These are phyloP conservation scores for Camellia granthamiana DNA, from an alignment of 148 eudicot genomes.

Conservation along the genomic window DNA sequence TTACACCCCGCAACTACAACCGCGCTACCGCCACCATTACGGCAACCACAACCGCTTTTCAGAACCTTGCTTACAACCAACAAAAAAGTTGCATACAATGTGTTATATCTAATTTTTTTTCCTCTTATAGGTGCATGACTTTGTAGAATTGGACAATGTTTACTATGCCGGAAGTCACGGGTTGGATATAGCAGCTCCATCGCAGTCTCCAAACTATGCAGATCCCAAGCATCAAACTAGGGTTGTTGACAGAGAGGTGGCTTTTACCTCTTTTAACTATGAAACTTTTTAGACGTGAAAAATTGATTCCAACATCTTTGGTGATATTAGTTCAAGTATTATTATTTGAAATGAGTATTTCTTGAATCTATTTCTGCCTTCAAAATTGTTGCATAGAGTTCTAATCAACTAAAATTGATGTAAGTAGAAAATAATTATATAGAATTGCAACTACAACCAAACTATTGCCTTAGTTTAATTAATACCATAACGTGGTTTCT, in stretches of 20 bases:
- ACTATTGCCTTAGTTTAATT: no score
- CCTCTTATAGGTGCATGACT: constrained; percentile 44
- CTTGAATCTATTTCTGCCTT: not conserved
- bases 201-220: constrained; percentile 27
- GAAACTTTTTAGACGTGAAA: not conserved
- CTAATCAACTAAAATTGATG: not conserved
- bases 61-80: not conserved
- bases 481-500: not conserved
- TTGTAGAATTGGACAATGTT: constrained; percentile 45
- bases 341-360: not conserved
- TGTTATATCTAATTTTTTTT: not conserved
- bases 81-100: not conserved
- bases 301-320: not conserved
- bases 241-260: constrained; percentile 35
- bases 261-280: not conserved
- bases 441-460: no score
- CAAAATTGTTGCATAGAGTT: not conserved
- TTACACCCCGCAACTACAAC: no score
- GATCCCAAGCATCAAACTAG: constrained; percentile 33
- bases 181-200: constrained; percentile 61
- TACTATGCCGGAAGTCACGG: constrained; percentile 73
- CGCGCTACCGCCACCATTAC: no score
- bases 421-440: not conserved
- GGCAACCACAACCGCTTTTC: no score
- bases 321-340: not conserved